Percentiles rank a stretch among this genome's conserved stretches.
phyloP scores from a whole-genome alignment of 1,284 basidiomycete genomes.

The Cryptococcus depauperatus region DNA sequence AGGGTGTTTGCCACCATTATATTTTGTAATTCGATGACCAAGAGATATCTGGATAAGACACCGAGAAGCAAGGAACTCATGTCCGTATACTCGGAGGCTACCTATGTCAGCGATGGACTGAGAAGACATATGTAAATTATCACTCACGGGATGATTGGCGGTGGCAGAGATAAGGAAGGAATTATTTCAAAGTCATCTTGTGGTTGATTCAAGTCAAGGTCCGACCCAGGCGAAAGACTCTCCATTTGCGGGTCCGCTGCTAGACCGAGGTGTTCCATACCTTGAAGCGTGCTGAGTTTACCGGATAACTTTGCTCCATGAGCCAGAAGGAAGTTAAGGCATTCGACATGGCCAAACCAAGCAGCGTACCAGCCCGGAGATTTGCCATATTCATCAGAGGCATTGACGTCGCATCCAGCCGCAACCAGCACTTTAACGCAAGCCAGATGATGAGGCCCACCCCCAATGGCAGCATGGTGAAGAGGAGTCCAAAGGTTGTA shows the following conservation, averaged over 20 bases:
- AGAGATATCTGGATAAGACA: slow-evolving; percentile 81
- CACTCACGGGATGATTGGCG: slow-evolving; percentile 82
- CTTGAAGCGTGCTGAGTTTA: too few species aligned
- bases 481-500: slow-evolving; percentile 98
- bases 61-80: slow-evolving; percentile 65
- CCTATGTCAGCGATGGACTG: neutral
- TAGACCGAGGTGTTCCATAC: slow-evolving; percentile 42
- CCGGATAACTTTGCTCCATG: slow-evolving; percentile 46
- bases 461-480: slow-evolving; percentile 89
- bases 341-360: slow-evolving; percentile 88
- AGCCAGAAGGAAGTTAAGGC: slow-evolving; percentile 64
- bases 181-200: slow-evolving; percentile 64
- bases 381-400: slow-evolving; percentile 76
- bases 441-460: slow-evolving; percentile 52
- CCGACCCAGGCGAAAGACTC: slow-evolving; percentile 47
- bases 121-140: neutral
- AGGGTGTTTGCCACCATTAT: slow-evolving; percentile 20
- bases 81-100: slow-evolving; percentile 43
- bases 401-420: slow-evolving; percentile 61
- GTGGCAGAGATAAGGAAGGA: slow-evolving; percentile 85
- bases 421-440: slow-evolving; percentile 72
- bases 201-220: slow-evolving; percentile 55
- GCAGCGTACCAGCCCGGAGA: slow-evolving; percentile 89
- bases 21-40: slow-evolving; percentile 53
- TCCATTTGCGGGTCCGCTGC: slow-evolving; percentile 42